These are phyloP conservation scores for Polyporus arcularius DNA, from an alignment of 768 basidiomycete genomes.

Conservation along the genomic window DNA sequence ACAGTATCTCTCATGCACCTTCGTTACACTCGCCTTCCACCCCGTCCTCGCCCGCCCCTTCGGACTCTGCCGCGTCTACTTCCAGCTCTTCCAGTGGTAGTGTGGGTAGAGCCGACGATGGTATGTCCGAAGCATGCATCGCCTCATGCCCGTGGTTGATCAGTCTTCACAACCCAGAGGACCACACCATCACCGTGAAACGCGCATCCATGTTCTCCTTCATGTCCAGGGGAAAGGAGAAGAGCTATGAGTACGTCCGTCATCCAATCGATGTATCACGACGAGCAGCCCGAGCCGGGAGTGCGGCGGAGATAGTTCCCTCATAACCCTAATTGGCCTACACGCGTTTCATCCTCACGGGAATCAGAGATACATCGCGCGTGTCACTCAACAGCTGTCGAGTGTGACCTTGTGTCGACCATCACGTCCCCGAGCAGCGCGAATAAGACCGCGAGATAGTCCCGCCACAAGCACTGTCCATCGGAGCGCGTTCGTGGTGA, in stretches of 20 bases:
- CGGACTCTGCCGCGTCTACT: slow-evolving; percentile 23
- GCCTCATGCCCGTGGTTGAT: slow-evolving; percentile 16
- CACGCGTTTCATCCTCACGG: background rate
- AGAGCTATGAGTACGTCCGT: slow-evolving; percentile 66
- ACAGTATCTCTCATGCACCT: slow-evolving; percentile 28
- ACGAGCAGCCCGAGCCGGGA: no score
- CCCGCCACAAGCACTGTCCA: no score
- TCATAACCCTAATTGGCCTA: background rate
- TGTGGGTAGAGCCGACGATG: slow-evolving; percentile 62
- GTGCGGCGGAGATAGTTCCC: no score
- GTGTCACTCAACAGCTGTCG: no score
- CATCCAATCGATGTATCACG: slow-evolving; percentile 1
- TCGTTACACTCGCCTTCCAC: slow-evolving; percentile 27
- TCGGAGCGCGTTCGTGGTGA: no score
- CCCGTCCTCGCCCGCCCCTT: slow-evolving; percentile 27
- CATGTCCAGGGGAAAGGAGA: slow-evolving; percentile 52
- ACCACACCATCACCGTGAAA: slow-evolving; percentile 67
- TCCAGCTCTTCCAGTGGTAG: slow-evolving; percentile 48
- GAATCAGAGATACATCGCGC: background rate
- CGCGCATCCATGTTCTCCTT: slow-evolving; percentile 46
- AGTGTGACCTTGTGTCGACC: background rate
- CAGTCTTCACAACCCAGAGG: slow-evolving; percentile 47
- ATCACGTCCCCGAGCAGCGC: no score
- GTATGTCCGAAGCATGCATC: slow-evolving; percentile 36
- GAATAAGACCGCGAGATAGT: no score